Conservation (phyloP, 2,329 filamentous ascomycete species). For the Cercospora berteroae region DNA sequence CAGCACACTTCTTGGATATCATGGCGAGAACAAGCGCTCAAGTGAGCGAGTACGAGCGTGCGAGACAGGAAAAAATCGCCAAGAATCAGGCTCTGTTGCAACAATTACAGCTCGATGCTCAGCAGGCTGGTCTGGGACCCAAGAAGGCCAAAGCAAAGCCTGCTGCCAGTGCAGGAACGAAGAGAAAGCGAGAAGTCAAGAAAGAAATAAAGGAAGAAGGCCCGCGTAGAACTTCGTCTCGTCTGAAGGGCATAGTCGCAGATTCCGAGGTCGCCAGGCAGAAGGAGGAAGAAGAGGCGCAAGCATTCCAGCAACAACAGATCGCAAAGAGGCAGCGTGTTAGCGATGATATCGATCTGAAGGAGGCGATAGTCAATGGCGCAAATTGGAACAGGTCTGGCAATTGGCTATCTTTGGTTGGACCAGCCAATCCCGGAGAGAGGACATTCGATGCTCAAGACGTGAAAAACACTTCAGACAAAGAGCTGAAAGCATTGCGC, state of each 20-base stretch:
- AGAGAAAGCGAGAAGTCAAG: conserved; percentile 55
- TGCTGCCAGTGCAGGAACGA: conserved; percentile 44
- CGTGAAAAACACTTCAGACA: conserved; percentile 73
- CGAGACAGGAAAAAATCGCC: conserved; percentile 80
- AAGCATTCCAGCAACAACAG: conserved; percentile 55
- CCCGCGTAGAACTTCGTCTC: conserved; percentile 61
- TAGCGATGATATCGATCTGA: conserved; percentile 67
- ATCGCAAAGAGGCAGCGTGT: conserved; percentile 61
- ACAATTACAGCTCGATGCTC: conserved; percentile 66
- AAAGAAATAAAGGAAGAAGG: conserved; percentile 48
- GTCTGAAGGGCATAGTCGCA: conserved; percentile 61
- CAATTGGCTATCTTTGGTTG: conserved; percentile 64
- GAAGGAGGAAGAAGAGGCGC: conserved; percentile 65
- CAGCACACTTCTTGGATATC: not conserved
- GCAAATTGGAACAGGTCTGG: conserved; percentile 65
- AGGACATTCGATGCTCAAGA: conserved; percentile 85
- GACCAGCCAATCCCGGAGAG: conserved; percentile 75
- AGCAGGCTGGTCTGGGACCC: conserved; percentile 67
- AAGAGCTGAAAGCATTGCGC: conserved; percentile 69
- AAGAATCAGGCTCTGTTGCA: conserved; percentile 80
- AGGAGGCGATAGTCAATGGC: conserved; percentile 76
- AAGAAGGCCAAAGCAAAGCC: conserved; percentile 49
- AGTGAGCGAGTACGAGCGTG: conserved; percentile 83
- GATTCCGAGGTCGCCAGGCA: conserved; percentile 67
- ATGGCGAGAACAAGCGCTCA: conserved; percentile 20